Evolutionary conservation across 306 rosid species (phyloP).

Genomic region (Quercus berberidifolia): DNA sequence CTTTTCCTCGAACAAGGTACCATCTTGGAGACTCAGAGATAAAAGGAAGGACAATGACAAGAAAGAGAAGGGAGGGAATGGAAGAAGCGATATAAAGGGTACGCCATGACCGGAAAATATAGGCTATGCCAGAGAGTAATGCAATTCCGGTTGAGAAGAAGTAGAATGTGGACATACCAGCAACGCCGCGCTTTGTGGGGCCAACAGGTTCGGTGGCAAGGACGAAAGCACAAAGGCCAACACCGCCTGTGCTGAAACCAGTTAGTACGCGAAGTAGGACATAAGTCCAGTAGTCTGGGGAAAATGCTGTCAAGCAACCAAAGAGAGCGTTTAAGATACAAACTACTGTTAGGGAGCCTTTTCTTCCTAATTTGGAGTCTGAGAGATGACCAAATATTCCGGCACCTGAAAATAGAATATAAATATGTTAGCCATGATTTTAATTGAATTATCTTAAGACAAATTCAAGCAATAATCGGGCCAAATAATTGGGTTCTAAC

Average conservation of each 20-base stretch:
- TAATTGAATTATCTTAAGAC: not conserved
- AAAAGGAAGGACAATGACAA: conserved; percentile 56
- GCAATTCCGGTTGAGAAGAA: conserved; percentile 88
- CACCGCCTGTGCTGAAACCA: conserved; percentile 83
- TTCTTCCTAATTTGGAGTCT: conserved; percentile 78
- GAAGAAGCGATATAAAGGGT: conserved; percentile 65
- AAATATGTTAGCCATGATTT: not conserved
- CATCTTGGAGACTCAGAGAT: conserved; percentile 90
- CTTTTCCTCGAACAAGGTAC: conserved; percentile 74
- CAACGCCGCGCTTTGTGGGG: conserved; percentile 58
- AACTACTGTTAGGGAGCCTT: conserved; percentile 72
- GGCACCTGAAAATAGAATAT: conserved; percentile 55
- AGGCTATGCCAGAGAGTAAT: conserved; percentile 59
- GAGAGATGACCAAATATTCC: conserved; percentile 90
- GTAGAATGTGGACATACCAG: conserved; percentile 93
- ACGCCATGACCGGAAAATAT: conserved; percentile 65
- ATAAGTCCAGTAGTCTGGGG: conserved; percentile 55
- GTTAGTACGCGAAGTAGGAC: conserved; percentile 75
- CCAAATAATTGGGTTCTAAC: too few relatives aligned
- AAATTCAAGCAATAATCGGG: not conserved
- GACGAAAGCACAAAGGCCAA: conserved; percentile 83
- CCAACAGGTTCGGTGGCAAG: conserved; percentile 80
- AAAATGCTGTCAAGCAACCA: conserved; percentile 70
- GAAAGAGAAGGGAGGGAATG: conserved; percentile 66
- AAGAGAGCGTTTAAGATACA: conserved; percentile 64